Conservation (phyloP, 176 grass and related monocot genomes). For the Bonia amplexicaulis region DNA sequence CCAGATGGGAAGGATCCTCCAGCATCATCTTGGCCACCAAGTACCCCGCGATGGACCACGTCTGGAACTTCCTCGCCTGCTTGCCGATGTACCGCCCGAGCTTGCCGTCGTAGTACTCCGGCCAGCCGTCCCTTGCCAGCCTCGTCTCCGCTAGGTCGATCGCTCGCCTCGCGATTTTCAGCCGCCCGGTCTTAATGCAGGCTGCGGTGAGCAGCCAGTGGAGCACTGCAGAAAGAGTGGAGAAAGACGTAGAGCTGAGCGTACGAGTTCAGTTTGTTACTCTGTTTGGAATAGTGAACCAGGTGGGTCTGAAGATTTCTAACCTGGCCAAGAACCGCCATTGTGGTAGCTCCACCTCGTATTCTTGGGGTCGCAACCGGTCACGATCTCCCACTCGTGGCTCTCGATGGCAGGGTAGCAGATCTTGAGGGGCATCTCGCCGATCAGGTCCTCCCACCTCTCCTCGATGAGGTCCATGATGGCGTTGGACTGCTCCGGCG, state of each 20-base stretch:
- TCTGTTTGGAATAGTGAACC: not conserved
- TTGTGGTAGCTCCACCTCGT: slow-evolving; percentile 97
- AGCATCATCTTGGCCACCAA: slow-evolving; percentile 97
- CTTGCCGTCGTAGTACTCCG: slow-evolving; percentile 94
- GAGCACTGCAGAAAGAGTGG: slow-evolving; percentile 43
- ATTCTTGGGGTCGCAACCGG: slow-evolving; percentile 89
- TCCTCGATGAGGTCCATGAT: slow-evolving; percentile 97
- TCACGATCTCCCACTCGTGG: slow-evolving; percentile 78
- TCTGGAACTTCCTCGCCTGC: slow-evolving; percentile 92
- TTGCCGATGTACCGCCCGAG: slow-evolving; percentile 73
- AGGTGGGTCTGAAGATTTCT: not conserved
- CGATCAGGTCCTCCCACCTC: slow-evolving; percentile 82
- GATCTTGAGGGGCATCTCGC: slow-evolving; percentile 93
- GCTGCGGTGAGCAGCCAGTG: slow-evolving; percentile 88
- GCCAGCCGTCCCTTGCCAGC: slow-evolving; percentile 80
- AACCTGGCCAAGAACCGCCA: slow-evolving; percentile 88
- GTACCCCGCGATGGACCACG: slow-evolving; percentile 86
- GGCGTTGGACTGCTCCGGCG: slow-evolving; percentile 70
- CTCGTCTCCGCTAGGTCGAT: slow-evolving; percentile 68
- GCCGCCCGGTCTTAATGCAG: slow-evolving; percentile 83
- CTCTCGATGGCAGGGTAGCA: slow-evolving; percentile 75
- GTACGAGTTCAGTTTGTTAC: too few species aligned
- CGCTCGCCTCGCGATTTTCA: slow-evolving; percentile 65
- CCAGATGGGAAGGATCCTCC: slow-evolving; percentile 89
- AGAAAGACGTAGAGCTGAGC: not conserved